These are phyloP conservation scores for Manihot esculenta DNA, from an alignment of 441 rosid species.

Conservation along the genomic window DNA sequence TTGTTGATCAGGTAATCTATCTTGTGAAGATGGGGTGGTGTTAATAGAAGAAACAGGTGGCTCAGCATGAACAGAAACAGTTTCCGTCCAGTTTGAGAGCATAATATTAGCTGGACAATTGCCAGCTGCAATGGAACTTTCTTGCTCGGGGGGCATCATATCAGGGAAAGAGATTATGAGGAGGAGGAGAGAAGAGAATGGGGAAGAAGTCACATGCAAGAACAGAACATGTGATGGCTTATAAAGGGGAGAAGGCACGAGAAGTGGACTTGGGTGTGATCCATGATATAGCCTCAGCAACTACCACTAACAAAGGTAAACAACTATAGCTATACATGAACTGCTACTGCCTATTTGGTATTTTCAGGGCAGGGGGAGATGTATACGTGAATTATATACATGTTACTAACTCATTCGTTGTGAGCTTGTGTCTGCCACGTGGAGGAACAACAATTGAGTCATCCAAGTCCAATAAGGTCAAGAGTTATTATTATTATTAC, in stretches of 20 bases:
- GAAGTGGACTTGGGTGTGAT: conserved; percentile 33
- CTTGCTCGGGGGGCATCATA: conserved; percentile 69
- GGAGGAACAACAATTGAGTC: not conserved
- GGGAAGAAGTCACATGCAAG: conserved; percentile 26
- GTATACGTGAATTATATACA: conserved; percentile 10
- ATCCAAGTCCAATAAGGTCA: not conserved
- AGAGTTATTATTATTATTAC: not conserved
- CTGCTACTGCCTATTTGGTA: no score
- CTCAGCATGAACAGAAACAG: conserved; percentile 45
- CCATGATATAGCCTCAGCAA: conserved; percentile 19
- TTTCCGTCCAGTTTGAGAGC: conserved; percentile 35
- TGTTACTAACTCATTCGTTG: not conserved
- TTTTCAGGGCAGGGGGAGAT: conserved; percentile 18
- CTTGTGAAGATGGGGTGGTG: conserved; percentile 36
- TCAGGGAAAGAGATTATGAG: not conserved
- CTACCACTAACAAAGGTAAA: not conserved
- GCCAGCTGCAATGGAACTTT: conserved; percentile 19
- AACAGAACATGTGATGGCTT: conserved; percentile 25
- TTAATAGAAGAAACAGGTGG: conserved; percentile 40
- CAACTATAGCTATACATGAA: not conserved
- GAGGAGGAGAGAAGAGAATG: not conserved
- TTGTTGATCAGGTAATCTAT: conserved; percentile 21
- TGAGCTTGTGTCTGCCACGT: conserved; percentile 20
- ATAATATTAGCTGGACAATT: conserved; percentile 18
- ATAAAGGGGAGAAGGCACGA: conserved; percentile 39